These are phyloP conservation scores for Colletotrichum musicola DNA, from an alignment of 2,329 filamentous ascomycete species.

Conservation along the genomic window DNA sequence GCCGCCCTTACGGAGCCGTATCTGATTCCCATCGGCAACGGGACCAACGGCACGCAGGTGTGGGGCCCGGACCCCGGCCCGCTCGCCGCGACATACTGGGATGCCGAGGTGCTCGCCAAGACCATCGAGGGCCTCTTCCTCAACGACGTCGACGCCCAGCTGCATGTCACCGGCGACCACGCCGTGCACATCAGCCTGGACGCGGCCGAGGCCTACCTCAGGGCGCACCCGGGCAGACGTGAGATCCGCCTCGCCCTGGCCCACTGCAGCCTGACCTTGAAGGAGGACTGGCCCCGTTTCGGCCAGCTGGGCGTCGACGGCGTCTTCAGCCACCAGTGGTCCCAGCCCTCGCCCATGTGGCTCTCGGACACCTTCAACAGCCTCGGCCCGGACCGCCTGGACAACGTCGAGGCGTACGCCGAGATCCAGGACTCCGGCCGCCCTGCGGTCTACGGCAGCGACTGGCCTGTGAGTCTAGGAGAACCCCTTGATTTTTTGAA, in stretches of 20 bases:
- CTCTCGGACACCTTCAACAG: constrained; percentile 43
- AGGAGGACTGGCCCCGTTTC: constrained; percentile 44
- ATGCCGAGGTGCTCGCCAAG: constrained; percentile 41
- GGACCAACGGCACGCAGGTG: neutral
- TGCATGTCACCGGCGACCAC: constrained; percentile 44
- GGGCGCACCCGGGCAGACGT: constrained; percentile 32
- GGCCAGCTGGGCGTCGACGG: constrained; percentile 43
- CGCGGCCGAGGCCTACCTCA: constrained; percentile 39
- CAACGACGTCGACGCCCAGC: constrained; percentile 29
- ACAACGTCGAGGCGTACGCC: constrained; percentile 46
- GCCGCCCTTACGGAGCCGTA: constrained; percentile 45
- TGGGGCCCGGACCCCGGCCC: constrained; percentile 19
- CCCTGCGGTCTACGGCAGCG: constrained; percentile 42
- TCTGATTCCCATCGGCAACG: constrained; percentile 35
- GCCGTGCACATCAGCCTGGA: constrained; percentile 43
- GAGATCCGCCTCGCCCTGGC: constrained; percentile 40
- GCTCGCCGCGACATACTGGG: constrained; percentile 51
- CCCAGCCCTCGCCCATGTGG: constrained; percentile 44
- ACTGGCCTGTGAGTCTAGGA: constrained; percentile 45
- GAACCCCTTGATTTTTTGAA: neutral
- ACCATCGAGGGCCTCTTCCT: constrained; percentile 43
- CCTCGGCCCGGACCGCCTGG: constrained; percentile 40
- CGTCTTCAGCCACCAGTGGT: constrained; percentile 45
- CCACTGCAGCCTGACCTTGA: constrained; percentile 43
- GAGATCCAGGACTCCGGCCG: constrained; percentile 37